Evolutionary conservation across 164 flowering plant genomes (phyloP).

Genomic region (Brasenia schreberi): DNA sequence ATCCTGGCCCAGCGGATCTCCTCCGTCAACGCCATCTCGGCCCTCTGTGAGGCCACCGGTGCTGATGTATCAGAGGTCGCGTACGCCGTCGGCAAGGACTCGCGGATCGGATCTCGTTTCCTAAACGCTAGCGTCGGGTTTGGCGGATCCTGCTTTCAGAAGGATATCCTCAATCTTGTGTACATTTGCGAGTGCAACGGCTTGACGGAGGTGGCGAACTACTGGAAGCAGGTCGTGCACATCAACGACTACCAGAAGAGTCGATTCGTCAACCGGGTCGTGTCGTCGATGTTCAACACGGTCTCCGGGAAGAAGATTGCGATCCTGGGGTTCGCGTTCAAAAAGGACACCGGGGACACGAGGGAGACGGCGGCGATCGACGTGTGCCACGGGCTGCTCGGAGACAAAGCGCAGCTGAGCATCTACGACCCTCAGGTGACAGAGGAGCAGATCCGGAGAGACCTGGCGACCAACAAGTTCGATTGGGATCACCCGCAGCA

Average conservation of each 20-base stretch:
- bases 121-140: slow-evolving; percentile 14
- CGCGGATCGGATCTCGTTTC: slow-evolving; percentile 10
- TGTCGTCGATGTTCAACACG: no score
- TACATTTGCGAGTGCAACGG: slow-evolving; percentile 21
- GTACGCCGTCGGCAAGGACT: slow-evolving; percentile 15
- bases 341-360: slow-evolving; percentile 15
- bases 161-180: slow-evolving; percentile 10
- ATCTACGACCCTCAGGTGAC: slow-evolving; percentile 61
- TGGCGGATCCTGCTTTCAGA: slow-evolving; percentile 7
- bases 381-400: slow-evolving; percentile 21
- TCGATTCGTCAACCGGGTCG: no score
- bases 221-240: slow-evolving; percentile 13
- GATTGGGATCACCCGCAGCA: slow-evolving; percentile 59
- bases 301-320: slow-evolving; percentile 11
- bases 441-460: slow-evolving; percentile 51
- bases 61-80: slow-evolving; percentile 16
- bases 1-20: slow-evolving; percentile 14
- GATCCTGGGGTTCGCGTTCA: slow-evolving; percentile 13
- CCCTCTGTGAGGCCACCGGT: slow-evolving; percentile 17
- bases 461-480: slow-evolving; percentile 42
- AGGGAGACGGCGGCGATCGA: slow-evolving; percentile 15
- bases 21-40: slow-evolving; percentile 14
- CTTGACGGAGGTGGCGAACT: slow-evolving; percentile 12
- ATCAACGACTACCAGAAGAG: slow-evolving; percentile 2
- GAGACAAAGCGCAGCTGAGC: slow-evolving; percentile 43